These are phyloP conservation scores for Colletotrichum sp. DNA, from an alignment of 2,329 filamentous ascomycete species.

Conservation along the genomic window DNA sequence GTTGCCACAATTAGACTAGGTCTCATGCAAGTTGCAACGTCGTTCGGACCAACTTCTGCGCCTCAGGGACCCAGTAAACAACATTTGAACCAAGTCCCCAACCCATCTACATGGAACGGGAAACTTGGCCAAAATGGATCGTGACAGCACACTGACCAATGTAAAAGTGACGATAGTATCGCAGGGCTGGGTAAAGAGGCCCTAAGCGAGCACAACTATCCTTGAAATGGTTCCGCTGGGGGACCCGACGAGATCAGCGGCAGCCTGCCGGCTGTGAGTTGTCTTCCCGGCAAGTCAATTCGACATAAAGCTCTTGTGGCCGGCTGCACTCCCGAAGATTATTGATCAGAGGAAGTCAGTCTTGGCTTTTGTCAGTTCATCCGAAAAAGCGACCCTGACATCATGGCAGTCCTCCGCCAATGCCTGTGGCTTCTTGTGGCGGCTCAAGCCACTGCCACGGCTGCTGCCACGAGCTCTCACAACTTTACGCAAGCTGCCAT, in stretches of 20 bases:
- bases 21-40: neutral
- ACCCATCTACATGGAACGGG: neutral
- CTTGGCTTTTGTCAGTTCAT: neutral
- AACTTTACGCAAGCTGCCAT: constrained; percentile 1
- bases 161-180: neutral
- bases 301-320: neutral
- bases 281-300: neutral
- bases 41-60: neutral
- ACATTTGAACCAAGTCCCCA: neutral
- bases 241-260: neutral
- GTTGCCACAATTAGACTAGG: neutral
- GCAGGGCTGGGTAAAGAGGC: neutral
- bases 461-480: neutral
- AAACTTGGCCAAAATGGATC: neutral
- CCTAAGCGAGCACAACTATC: neutral
- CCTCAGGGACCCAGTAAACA: neutral
- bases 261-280: neutral
- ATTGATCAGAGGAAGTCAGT: neutral
- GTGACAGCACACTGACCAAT: neutral
- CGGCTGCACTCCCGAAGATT: neutral
- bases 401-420: neutral
- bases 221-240: neutral
- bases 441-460: neutral
- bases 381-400: neutral
- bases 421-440: constrained; percentile 1